A percentile compares a stretch with the other conserved stretches of the same genome.
These are phyloP conservation scores for Solanum raphanifolium DNA, from an alignment of 257 asterid species.

Conservation along the genomic window DNA sequence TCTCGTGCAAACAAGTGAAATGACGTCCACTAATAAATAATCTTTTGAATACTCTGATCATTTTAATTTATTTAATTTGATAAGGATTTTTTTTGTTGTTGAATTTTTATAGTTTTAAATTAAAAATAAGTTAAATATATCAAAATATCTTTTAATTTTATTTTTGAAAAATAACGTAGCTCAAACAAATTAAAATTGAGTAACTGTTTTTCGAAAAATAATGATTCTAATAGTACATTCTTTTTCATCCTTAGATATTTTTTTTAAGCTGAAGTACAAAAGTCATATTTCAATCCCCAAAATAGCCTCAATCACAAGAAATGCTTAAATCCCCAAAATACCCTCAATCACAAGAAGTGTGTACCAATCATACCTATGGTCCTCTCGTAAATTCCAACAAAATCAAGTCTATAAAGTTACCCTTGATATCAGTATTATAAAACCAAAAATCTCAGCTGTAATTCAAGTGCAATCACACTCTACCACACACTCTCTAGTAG, in stretches of 20 bases:
- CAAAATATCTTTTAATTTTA: no score
- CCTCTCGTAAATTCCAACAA: background rate
- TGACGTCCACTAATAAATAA: background rate
- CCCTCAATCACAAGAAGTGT: background rate
- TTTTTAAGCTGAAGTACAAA: background rate
- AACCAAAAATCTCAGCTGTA: background rate
- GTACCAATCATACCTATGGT: background rate
- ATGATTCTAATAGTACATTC: background rate
- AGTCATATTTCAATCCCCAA: background rate
- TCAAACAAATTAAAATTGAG: background rate
- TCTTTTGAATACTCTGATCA: background rate
- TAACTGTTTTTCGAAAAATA: background rate
- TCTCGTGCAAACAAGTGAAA: background rate
- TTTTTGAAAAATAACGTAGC: background rate
- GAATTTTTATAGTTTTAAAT: no score
- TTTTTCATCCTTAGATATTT: background rate
- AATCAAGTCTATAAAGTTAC: background rate
- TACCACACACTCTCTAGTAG: background rate
- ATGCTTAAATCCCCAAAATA: conserved; percentile 1
- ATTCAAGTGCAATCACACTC: background rate
- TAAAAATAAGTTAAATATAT: no score
- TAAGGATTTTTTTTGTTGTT: no score
- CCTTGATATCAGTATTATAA: background rate
- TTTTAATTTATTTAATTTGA: no score
- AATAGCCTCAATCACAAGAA: background rate